Base-by-base conservation (phyloP, 2,329 filamentous ascomycete genomes). In the Fusarium proliferatum region DNA sequence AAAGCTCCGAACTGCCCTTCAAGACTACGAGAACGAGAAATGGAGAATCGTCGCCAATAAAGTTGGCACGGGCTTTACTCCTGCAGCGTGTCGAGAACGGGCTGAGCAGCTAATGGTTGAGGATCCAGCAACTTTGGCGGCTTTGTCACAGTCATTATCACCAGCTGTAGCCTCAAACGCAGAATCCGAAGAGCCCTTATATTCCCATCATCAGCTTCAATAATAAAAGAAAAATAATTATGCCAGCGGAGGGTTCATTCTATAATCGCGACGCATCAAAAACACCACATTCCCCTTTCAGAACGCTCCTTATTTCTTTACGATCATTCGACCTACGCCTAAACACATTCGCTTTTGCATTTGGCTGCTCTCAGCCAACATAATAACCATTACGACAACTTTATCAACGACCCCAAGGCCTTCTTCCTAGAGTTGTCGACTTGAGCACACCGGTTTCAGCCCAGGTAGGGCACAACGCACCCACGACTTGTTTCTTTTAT, bases 31-130 rank as follows among this genome's bases (percentile, higher is more conserved):
- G 80, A 93, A 93, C 84, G 95, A 97, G 82, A 94, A 94, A 81
- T 98, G 95, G 95, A 92, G 94, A 76, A 94, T 97, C 79, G 91
- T 97, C 71, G 93, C 95, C 67, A 93, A 93, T 79, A 97, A 97
- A 84, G 93, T 98, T 77, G 95, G 95, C 69, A 93, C 92, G 57
- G 95, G 95, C 52, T 97, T 97, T 80, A 96, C 94, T 42, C 94
- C 95, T 45, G 90, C 91, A 41, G 94, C 95, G 49, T 98, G 95
- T 84, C 92, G 93, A 81, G 94, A 97, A 79, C 92, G 94, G 78
- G 92, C 91, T 38, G 85, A 88, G 67, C 89, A 94, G 82, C 82
- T 95, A 48, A 78, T 84, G 45, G 85, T 84, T 41, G 86, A 85
- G 55, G 80, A 80, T 28, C 74, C 79, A 30, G 76, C 79, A 74